Evolutionary conservation across 768 basidiomycete species (phyloP).

Genomic region (Lentinula lateritia): DNA sequence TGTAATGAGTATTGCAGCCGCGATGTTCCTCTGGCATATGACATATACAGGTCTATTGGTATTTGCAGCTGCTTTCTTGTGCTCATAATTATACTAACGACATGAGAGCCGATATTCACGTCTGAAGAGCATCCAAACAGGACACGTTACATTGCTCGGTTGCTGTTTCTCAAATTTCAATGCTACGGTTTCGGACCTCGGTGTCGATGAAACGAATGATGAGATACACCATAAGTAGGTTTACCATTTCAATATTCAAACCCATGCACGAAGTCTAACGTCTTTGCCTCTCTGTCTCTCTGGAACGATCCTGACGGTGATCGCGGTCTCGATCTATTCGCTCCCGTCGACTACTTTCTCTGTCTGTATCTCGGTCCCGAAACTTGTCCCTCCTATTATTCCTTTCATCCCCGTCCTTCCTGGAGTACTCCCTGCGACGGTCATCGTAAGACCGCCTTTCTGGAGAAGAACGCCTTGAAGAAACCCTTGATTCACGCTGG

Average conservation of each 20-base stretch:
- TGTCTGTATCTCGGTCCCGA: constrained; percentile 19
- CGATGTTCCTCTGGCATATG: too few relatives aligned
- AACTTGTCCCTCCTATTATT: constrained; percentile 18
- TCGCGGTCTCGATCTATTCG: background rate
- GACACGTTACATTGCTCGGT: too few relatives aligned
- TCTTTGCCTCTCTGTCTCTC: constrained; percentile 1
- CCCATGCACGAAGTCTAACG: background rate
- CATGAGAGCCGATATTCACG: too few relatives aligned
- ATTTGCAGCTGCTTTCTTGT: too few relatives aligned
- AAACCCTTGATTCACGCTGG: constrained; percentile 28
- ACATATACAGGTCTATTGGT: too few relatives aligned
- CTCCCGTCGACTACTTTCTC: background rate
- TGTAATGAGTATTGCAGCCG: too few relatives aligned
- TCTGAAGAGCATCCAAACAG: too few relatives aligned
- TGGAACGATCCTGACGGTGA: background rate
- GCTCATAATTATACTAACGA: too few relatives aligned
- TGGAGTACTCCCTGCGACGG: constrained; percentile 19
- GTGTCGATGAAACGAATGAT: too few relatives aligned
- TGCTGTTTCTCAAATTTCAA: too few relatives aligned
- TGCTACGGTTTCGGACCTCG: too few relatives aligned
- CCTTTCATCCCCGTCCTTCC: constrained; percentile 20
- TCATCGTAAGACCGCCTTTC: constrained; percentile 27
- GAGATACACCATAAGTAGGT: background rate
- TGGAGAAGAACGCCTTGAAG: constrained; percentile 49
- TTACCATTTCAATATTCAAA: background rate